Percentiles rank a stretch among this genome's conserved stretches.
phyloP scores from a whole-genome alignment of 306 rosid genomes.

The Cicer pinnatifidum region DNA sequence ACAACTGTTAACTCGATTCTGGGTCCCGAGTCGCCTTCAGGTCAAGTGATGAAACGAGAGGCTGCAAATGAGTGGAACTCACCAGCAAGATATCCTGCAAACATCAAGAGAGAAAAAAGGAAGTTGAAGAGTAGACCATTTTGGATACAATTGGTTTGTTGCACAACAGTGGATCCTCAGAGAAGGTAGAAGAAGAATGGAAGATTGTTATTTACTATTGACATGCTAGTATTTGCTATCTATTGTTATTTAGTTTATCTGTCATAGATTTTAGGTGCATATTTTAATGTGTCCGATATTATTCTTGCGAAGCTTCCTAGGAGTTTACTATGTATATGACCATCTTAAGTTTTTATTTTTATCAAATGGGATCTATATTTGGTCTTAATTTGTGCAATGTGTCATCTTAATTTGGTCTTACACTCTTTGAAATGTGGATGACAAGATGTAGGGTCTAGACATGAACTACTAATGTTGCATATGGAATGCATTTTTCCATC shows the following conservation, averaged over 20 bases:
- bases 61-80: slow-evolving; percentile 81
- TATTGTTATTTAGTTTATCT: slow-evolving; percentile 37
- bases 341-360: slow-evolving; percentile 41
- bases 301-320: slow-evolving; percentile 26
- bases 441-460: no score
- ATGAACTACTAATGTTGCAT: no score
- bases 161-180: slow-evolving; percentile 69
- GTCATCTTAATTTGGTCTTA: no score
- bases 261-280: slow-evolving; percentile 42
- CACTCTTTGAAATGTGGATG: no score
- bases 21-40: slow-evolving; percentile 58
- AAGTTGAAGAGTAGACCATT: slow-evolving; percentile 75
- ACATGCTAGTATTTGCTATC: slow-evolving; percentile 35
- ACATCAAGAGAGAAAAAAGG: slow-evolving; percentile 71
- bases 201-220: background rate
- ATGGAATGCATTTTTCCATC: no score
- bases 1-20: slow-evolving; percentile 62
- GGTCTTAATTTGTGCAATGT: no score
- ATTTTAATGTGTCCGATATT: slow-evolving; percentile 38
- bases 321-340: slow-evolving; percentile 49
- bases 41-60: slow-evolving; percentile 49
- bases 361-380: background rate
- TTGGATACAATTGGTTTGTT: slow-evolving; percentile 87
- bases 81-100: slow-evolving; percentile 78
- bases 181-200: slow-evolving; percentile 42